Evolutionary conservation across 768 basidiomycete species (phyloP), one percentile per base, ranked within the genome.

Genomic region (Russula compacta): DNA sequence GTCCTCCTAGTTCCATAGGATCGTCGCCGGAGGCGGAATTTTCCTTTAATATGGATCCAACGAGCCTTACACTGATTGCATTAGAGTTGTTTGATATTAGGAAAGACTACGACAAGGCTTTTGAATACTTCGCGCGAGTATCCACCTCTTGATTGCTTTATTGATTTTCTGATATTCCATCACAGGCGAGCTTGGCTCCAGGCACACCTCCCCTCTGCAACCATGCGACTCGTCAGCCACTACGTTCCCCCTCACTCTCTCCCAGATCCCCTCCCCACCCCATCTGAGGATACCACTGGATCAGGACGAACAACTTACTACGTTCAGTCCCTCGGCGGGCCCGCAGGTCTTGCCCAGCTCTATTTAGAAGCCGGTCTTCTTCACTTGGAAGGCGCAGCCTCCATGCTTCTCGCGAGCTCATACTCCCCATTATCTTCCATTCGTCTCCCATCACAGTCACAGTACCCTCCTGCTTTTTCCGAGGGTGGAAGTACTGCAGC

Each of bases 31-130:
- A 79, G 77, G 58, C 71, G 76, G 56, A 90, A 60, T 78, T 81
- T 49, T 79, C 81, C 67, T 92, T 87, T 66, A 91, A 92, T 66
- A 89, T 92, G 87, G 89, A 92, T 70, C 84, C 89, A 1, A 92
- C 89, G 14, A 91, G 89, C 72, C 74, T 92, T 32, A 83, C 84
- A 1, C 72, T 91, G 56, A 79, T 84, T 61, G 89, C 80, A 9
- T 73, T 89, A 46, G 89, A 92, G 66, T 69, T 85, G 43, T 80
- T 81, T 51, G 89, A 91, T 69, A 88, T 92, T 52, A 78, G 86
- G 50, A 84, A 84, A 69, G 81, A 89, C 53, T 83, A 79, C 60
- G 85, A 87, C 47, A 85, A 84, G 61, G 89, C 89, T 4, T 92
- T 92, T 64, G 89, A 91, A 73, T 89, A 80, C 66, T 88, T 90